These are phyloP conservation scores for Tuctoria greenei DNA, from an alignment of 176 grass and related monocot species.

Conservation along the genomic window DNA sequence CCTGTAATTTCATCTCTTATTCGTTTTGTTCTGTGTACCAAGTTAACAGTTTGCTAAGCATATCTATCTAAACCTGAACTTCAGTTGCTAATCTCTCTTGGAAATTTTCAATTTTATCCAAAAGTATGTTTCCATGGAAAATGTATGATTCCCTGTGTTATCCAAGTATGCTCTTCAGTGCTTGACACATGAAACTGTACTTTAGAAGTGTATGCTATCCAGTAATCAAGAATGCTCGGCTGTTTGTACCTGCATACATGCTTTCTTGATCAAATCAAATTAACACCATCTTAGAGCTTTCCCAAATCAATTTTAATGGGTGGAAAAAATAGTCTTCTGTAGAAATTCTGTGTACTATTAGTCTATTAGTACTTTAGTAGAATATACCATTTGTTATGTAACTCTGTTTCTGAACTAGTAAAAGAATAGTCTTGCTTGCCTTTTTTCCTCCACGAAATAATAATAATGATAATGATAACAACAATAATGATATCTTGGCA, in stretches of 20 bases:
- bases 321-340: background rate
- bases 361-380: no score
- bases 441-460: background rate
- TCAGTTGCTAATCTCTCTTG: conserved; percentile 25
- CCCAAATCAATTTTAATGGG: background rate
- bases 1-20: conserved; percentile 42
- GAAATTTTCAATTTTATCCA: conserved; percentile 37
- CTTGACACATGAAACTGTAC: conserved; percentile 1
- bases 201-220: background rate
- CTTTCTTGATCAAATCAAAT: conserved; percentile 16
- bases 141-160: background rate
- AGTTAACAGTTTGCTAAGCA: conserved; percentile 30
- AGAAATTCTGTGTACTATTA: conserved; percentile 1
- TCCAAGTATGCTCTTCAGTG: conserved; percentile 1
- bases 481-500: conserved; percentile 6
- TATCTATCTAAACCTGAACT: conserved; percentile 34
- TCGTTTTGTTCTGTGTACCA: conserved; percentile 35
- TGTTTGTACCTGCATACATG: background rate
- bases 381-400: background rate
- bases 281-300: background rate
- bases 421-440: conserved; percentile 8
- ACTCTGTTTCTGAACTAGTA: conserved; percentile 5
- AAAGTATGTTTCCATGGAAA: background rate
- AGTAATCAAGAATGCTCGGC: conserved; percentile 8
- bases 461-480: no score